Evolutionary conservation across 495 filamentous ascomycete genomes (phyloP), one percentile per base, ranked within the genome.

Genomic region (Aspergillus bridgeri): DNA sequence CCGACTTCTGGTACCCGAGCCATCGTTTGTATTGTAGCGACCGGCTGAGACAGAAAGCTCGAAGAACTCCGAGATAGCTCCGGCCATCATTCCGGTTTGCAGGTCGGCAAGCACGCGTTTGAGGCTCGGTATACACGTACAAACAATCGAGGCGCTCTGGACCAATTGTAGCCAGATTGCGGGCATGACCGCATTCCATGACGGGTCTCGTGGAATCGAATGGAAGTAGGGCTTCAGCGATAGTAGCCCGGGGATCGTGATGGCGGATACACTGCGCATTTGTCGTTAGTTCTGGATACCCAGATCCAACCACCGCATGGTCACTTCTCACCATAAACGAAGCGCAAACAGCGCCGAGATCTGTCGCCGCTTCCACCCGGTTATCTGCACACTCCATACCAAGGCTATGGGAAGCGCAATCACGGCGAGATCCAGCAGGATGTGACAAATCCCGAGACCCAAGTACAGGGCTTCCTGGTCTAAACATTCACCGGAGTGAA

Each of bases 21-120:
- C 29, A 33, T 33, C 8, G 2, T 6, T 33, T 33, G 29, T 6
- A 33, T 33, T 11, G 29, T 11, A 11, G 6, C 13, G 29, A 9
- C 29, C 29, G 13, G 52, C 57, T 2, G 60, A 63, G 23, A 60
- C 43, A 0, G 60, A 63, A 7, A 56, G 52, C 23, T 63, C 60
- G 23, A 63, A 60, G 11, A 48, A 60, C 18, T 60, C 53, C 13
- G 60, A 60, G 3, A 63, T 53, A 1, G 52, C 3, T 2, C 60
- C 60, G 2, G 57, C 51, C 60, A 63, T 63, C 60, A 63, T 63
- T 4, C 60, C 60, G 15, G 60, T 63, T 42, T 60, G 60, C 1
- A 63, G 56, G 43, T 63, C 60, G 2, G 52, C 53, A 2, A 63
- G 29, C 4, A 60, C 57, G 3, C 57, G 57, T 22, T 63, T 63